phyloP scores from a whole-genome alignment of 139 green algal species.

The Spirogloea muscicola region DNA sequence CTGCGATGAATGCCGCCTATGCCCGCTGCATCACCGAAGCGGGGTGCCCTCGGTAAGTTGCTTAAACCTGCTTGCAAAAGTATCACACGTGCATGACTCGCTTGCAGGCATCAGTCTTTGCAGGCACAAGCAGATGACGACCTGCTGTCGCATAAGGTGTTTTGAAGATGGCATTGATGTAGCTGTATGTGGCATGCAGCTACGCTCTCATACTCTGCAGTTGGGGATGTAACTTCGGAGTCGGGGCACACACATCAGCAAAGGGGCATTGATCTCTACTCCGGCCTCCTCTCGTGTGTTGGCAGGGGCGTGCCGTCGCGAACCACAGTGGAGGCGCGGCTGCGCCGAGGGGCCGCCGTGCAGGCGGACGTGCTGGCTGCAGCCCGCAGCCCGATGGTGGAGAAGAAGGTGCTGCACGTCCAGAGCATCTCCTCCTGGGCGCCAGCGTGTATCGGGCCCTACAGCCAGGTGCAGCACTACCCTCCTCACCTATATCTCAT shows the following conservation, averaged over 20 bases:
- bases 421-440: constrained; percentile 92
- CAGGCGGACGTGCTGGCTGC: constrained; percentile 50
- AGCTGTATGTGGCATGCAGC: too few relatives aligned
- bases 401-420: constrained; percentile 83
- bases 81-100: background rate
- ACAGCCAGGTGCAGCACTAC: constrained; percentile 86
- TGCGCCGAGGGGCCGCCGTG: constrained; percentile 52
- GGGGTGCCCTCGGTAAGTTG: constrained; percentile 38
- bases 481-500: too few relatives aligned
- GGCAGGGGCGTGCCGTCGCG: constrained; percentile 27
- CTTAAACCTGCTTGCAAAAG: too few relatives aligned
- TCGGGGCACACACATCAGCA: too few relatives aligned
- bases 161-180: too few relatives aligned
- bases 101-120: too few relatives aligned
- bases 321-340: constrained; percentile 59
- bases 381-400: background rate
- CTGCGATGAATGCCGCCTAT: constrained; percentile 78
- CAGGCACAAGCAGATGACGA: too few relatives aligned
- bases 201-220: too few relatives aligned
- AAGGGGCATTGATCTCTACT: too few relatives aligned
- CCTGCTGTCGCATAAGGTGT: too few relatives aligned
- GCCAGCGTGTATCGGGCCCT: constrained; percentile 93
- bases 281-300: too few relatives aligned
- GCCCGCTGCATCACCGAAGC: constrained; percentile 20
- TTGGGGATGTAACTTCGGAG: too few relatives aligned